These are phyloP conservation scores for Teratosphaeriaceae sp. DNA, from an alignment of 2,329 filamentous ascomycete species.

Conservation along the genomic window DNA sequence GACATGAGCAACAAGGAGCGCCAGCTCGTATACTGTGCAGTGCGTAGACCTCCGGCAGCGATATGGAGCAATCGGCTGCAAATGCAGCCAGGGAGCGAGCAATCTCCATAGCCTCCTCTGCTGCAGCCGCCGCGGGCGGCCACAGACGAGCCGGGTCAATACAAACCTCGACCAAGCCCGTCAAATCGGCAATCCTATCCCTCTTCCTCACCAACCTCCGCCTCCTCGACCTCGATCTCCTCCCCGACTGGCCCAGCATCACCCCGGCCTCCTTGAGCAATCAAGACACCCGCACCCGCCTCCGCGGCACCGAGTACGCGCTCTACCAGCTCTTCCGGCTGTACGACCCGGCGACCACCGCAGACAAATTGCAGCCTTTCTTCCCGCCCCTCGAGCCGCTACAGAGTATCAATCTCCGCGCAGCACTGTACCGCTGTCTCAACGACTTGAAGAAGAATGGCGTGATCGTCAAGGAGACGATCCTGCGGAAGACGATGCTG, in stretches of 20 bases:
- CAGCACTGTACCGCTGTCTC: constrained; percentile 72
- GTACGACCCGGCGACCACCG: constrained; percentile 72
- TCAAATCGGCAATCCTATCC: constrained; percentile 35
- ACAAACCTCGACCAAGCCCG: constrained; percentile 16
- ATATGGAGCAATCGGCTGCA: constrained; percentile 4
- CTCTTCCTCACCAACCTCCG: constrained; percentile 79
- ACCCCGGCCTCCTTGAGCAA: constrained; percentile 68
- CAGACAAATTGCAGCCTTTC: constrained; percentile 78
- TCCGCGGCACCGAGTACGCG: constrained; percentile 81
- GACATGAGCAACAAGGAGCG: too few relatives aligned
- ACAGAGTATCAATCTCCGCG: constrained; percentile 84
- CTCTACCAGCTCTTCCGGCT: constrained; percentile 80
- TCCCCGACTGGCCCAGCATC: constrained; percentile 74
- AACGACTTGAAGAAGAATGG: constrained; percentile 86
- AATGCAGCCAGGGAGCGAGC: not conserved
- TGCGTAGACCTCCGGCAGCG: too few relatives aligned
- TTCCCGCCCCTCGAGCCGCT: constrained; percentile 86
- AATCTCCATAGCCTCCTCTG: not conserved
- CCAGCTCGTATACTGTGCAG: too few relatives aligned
- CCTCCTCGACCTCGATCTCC: constrained; percentile 70
- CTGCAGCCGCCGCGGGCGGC: not conserved
- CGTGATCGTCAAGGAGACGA: constrained; percentile 67
- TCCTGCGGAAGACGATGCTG: constrained; percentile 88
- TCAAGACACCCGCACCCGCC: constrained; percentile 63
- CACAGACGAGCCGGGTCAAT: constrained; percentile 1